These are phyloP conservation scores for Tilletia horrida DNA, from an alignment of 1,284 basidiomycete genomes.

Conservation along the genomic window DNA sequence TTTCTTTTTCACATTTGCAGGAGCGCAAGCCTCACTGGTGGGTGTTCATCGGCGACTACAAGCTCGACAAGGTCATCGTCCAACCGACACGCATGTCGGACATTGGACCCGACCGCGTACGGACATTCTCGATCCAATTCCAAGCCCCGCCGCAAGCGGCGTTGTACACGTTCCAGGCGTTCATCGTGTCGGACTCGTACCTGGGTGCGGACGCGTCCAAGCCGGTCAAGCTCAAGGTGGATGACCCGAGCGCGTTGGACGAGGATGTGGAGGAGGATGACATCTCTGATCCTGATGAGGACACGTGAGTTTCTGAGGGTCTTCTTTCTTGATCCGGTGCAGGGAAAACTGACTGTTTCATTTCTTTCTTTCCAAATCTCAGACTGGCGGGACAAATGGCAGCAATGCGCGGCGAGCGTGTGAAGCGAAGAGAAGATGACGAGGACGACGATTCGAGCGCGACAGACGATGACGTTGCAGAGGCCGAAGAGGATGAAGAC, in stretches of 20 bases:
- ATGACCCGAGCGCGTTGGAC: constrained; percentile 66
- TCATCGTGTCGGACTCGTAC: constrained; percentile 81
- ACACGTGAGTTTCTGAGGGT: constrained; percentile 24
- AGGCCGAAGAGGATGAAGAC: constrained; percentile 59
- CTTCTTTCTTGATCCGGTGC: constrained; percentile 62
- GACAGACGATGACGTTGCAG: constrained; percentile 46
- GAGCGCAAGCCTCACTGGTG: constrained; percentile 57
- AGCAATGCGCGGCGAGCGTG: constrained; percentile 83
- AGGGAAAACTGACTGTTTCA: not conserved
- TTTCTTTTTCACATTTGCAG: constrained; percentile 17
- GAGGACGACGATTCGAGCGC: constrained; percentile 39
- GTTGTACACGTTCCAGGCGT: constrained; percentile 82
- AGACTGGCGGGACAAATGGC: constrained; percentile 96
- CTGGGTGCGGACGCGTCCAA: constrained; percentile 68
- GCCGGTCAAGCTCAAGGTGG: constrained; percentile 59
- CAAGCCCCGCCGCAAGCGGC: constrained; percentile 84
- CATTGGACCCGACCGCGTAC: constrained; percentile 65
- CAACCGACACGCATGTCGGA: constrained; percentile 75
- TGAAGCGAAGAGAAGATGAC: constrained; percentile 66
- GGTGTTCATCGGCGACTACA: constrained; percentile 77
- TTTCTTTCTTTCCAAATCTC: constrained; percentile 50
- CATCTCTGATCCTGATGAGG: constrained; percentile 54
- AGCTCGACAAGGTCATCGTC: constrained; percentile 82
- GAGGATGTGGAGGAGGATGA: constrained; percentile 37
- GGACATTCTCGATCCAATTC: constrained; percentile 86